Percentiles rank a stretch among this genome's conserved stretches.
Evolutionary conservation across 2,329 filamentous ascomycete species (phyloP).

Genomic region (Amphichorda felina): DNA sequence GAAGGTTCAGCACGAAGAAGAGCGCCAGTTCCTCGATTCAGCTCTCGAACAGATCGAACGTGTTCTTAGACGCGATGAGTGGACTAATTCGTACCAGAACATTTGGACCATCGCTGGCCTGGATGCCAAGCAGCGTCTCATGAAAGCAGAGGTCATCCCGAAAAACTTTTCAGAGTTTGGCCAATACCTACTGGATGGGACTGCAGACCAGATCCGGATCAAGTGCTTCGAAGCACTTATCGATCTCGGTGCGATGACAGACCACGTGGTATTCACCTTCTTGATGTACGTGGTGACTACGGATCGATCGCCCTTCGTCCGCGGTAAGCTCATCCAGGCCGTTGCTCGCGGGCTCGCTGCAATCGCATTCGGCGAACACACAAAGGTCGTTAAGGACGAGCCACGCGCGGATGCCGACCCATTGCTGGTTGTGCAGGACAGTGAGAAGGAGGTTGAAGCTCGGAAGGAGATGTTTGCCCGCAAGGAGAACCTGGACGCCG

Average conservation of each 20-base stretch:
- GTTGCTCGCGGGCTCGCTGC: constrained; percentile 48
- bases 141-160: constrained; percentile 52
- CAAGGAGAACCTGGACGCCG: constrained; percentile 48
- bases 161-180: constrained; percentile 42
- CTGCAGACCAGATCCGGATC: constrained; percentile 49
- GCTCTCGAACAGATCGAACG: constrained; percentile 54
- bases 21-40: constrained; percentile 35
- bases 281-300: constrained; percentile 47
- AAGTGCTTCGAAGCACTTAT: constrained; percentile 54
- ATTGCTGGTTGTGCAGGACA: constrained; percentile 29
- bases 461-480: constrained; percentile 50
- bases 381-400: constrained; percentile 29
- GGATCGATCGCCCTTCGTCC: constrained; percentile 52
- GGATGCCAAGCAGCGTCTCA: constrained; percentile 48
- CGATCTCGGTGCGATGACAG: constrained; percentile 48
- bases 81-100: constrained; percentile 57
- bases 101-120: constrained; percentile 52
- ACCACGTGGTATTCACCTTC: constrained; percentile 41
- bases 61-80: constrained; percentile 56
- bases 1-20: constrained; percentile 30
- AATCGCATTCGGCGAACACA: constrained; percentile 50
- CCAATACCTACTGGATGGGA: constrained; percentile 54
- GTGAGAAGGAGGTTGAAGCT: constrained; percentile 41
- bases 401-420: constrained; percentile 21
- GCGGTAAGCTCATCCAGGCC: constrained; percentile 45